phyloP scores from a whole-genome alignment of 768 basidiomycete genomes.

The Serendipita indica region DNA sequence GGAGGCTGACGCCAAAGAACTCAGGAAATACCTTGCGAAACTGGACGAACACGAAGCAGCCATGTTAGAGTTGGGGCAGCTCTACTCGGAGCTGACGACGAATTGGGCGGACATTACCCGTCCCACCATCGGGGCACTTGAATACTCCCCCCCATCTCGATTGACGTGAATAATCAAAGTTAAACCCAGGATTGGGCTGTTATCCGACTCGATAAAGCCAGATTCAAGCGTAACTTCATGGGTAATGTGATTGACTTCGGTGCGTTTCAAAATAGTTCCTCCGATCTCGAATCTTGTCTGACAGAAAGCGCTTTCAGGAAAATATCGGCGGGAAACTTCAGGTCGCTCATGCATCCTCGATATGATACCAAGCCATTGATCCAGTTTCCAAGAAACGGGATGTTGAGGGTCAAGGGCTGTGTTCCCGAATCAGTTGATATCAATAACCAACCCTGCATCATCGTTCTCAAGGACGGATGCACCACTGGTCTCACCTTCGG shows the following conservation, averaged over 20 bases:
- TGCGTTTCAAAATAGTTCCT: slow-evolving; percentile 15
- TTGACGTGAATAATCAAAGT: slow-evolving; percentile 15
- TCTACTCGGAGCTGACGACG: slow-evolving; percentile 10
- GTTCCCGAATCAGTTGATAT: neutral
- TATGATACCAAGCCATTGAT: neutral
- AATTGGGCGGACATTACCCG: slow-evolving; percentile 11
- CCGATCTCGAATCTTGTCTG: neutral
- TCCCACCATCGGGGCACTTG: slow-evolving; percentile 17
- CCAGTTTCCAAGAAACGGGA: neutral
- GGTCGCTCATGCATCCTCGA: neutral
- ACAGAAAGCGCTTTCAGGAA: neutral
- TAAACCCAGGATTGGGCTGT: slow-evolving; percentile 21
- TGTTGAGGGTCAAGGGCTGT: neutral
- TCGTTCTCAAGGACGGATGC: slow-evolving; percentile 8
- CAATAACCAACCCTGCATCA: neutral
- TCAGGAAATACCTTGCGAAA: neutral
- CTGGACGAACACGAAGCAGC: neutral
- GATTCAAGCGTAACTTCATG: slow-evolving; percentile 16
- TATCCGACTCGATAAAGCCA: slow-evolving; percentile 18
- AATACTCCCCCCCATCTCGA: slow-evolving; percentile 20
- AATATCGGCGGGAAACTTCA: neutral
- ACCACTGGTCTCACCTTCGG: slow-evolving; percentile 4
- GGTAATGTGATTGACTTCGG: slow-evolving; percentile 18
- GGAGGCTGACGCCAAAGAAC: neutral
- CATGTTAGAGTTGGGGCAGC: slow-evolving; percentile 7